Conservation (phyloP, 139 green algal species). For the Chlorella sp. region DNA sequence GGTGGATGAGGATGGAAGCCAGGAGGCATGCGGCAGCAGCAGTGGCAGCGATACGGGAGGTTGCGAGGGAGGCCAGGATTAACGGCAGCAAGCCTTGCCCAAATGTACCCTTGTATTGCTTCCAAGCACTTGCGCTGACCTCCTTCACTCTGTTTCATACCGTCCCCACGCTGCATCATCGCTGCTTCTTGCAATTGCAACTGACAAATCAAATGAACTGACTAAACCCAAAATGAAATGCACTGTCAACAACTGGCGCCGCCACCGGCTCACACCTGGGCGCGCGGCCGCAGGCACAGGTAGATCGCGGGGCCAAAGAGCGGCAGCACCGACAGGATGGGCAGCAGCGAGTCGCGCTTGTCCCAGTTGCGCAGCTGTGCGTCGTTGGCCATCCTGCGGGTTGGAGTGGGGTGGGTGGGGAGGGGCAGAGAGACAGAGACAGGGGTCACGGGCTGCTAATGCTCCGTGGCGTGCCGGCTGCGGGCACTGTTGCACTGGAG, state of each 20-base stretch:
- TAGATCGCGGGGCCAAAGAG: conserved; percentile 78
- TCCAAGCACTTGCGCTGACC: too few relatives aligned
- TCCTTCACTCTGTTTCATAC: not conserved
- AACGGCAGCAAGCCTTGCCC: not conserved
- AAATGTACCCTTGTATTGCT: too few relatives aligned
- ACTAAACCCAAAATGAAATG: not conserved
- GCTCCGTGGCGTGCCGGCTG: too few relatives aligned
- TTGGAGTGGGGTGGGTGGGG: too few relatives aligned
- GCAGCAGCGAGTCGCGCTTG: conserved; percentile 57
- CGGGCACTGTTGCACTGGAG: too few relatives aligned
- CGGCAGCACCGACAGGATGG: conserved; percentile 72
- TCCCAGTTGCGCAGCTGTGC: conserved; percentile 79
- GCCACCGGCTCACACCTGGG: conserved; percentile 21
- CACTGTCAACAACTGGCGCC: not conserved
- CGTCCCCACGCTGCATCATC: not conserved
- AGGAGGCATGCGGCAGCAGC: too few relatives aligned
- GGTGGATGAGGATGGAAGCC: not conserved
- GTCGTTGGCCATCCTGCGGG: conserved; percentile 76
- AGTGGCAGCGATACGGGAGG: not conserved
- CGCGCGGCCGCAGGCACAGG: conserved; percentile 75
- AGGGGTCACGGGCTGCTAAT: too few relatives aligned
- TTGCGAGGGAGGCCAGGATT: not conserved
- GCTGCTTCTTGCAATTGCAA: not conserved
- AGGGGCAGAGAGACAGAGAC: too few relatives aligned
- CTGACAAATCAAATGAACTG: not conserved